These are phyloP conservation scores for Trichoderma hamatum DNA, from an alignment of 2,329 filamentous ascomycete genomes.

Conservation along the genomic window DNA sequence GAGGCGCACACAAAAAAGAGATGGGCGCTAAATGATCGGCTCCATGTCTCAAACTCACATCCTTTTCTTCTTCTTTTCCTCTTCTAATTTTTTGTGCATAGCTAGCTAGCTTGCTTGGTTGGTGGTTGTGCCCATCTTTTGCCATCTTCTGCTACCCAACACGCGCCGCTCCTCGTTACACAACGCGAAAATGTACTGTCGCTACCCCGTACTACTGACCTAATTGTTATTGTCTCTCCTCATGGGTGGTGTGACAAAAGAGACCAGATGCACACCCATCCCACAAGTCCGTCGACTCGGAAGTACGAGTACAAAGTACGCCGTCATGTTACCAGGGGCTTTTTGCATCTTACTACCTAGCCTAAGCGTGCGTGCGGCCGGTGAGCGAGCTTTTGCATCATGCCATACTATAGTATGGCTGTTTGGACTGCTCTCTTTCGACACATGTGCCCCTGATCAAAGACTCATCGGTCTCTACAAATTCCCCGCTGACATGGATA, in stretches of 20 bases:
- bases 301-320: background rate
- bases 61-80: background rate
- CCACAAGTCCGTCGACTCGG: background rate
- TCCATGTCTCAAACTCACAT: background rate
- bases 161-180: background rate
- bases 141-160: background rate
- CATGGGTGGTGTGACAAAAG: slow-evolving; percentile 17
- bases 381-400: background rate
- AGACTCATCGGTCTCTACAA: background rate
- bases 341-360: no score
- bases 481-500: background rate
- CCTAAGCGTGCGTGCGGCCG: background rate
- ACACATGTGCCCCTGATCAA: background rate
- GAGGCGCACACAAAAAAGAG: background rate
- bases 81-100: background rate
- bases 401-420: background rate
- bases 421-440: background rate
- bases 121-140: slow-evolving; percentile 4
- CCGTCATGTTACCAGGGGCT: background rate
- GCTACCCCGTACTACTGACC: background rate
- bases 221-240: background rate
- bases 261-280: slow-evolving; percentile 14
- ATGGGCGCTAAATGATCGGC: background rate
- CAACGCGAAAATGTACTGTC: background rate
- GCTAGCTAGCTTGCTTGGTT: background rate